Evolutionary conservation across 2,329 filamentous ascomycete genomes (phyloP).

Genomic region (Venturia carpophila): DNA sequence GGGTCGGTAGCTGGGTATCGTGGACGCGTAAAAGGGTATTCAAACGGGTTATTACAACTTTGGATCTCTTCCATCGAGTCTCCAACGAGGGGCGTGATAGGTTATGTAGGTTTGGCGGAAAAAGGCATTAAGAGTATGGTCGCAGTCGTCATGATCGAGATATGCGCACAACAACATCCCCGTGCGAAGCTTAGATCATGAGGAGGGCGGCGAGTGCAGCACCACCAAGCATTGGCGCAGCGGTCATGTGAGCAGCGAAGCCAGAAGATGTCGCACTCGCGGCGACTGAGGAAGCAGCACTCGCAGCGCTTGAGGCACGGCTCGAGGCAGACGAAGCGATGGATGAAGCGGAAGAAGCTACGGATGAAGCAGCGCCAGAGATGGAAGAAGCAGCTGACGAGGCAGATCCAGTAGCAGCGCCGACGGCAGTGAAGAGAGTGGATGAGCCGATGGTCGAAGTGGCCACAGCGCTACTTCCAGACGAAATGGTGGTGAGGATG

Average conservation of each 20-base stretch:
- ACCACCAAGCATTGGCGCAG: slow-evolving; percentile 31
- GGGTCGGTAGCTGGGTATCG: not conserved
- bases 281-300: slow-evolving; percentile 7
- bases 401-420: not conserved
- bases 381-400: slow-evolving; percentile 7
- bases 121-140: not conserved
- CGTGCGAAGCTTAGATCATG: slow-evolving; percentile 28
- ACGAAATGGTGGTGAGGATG: slow-evolving; percentile 24
- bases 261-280: slow-evolving; percentile 20
- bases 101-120: not conserved
- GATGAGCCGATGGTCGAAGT: slow-evolving; percentile 25
- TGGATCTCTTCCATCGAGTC: not conserved
- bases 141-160: not conserved
- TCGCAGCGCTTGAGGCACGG: slow-evolving; percentile 19
- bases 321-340: slow-evolving; percentile 14
- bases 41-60: not conserved
- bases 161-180: not conserved
- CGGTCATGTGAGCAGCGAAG: slow-evolving; percentile 30
- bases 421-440: slow-evolving; percentile 20
- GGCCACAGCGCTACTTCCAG: slow-evolving; percentile 23
- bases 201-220: slow-evolving; percentile 30
- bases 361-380: not conserved
- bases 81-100: not conserved
- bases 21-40: slow-evolving; percentile 8
- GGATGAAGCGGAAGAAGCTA: slow-evolving; percentile 13